A percentile compares a stretch with the other conserved stretches of the same genome.
phyloP scores from a whole-genome alignment of 139 green algal species.

The Nannochloris sp. region DNA sequence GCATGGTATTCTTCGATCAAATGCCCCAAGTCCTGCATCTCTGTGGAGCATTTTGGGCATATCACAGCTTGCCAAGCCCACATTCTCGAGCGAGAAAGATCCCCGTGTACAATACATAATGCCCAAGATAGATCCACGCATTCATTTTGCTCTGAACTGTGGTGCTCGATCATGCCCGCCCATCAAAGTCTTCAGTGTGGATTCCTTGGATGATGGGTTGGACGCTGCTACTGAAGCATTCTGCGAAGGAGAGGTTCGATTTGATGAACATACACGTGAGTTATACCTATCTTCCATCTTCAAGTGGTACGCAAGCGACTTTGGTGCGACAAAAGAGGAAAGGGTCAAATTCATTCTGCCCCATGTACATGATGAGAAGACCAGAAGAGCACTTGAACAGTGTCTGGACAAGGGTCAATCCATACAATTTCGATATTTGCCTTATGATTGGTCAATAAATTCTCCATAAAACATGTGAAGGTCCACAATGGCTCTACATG shows the following conservation, averaged over 20 bases:
- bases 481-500: no score
- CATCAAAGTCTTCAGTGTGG: conserved; percentile 75
- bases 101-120: conserved; percentile 35
- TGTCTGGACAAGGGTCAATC: no score
- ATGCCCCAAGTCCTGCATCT: conserved; percentile 47
- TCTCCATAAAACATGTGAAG: no score
- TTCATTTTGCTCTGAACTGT: conserved; percentile 95
- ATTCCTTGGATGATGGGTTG: conserved; percentile 72
- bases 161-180: conserved; percentile 85
- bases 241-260: conserved; percentile 45
- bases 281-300: conserved; percentile 80
- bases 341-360: no score
- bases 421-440: no score
- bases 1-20: conserved; percentile 86
- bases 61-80: conserved; percentile 23
- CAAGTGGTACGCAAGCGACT: conserved; percentile 79
- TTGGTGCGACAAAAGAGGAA: conserved; percentile 36
- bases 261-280: conserved; percentile 33
- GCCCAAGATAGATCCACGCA: conserved; percentile 62
- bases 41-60: conserved; percentile 39
- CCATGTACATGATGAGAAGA: no score
- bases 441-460: no score
- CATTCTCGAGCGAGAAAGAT: conserved; percentile 40
- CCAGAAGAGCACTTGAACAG: no score
- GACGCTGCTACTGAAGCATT: conserved; percentile 50